These are phyloP conservation scores for Rhododendron mucronatum DNA, from an alignment of 148 eudicot species.

Conservation along the genomic window DNA sequence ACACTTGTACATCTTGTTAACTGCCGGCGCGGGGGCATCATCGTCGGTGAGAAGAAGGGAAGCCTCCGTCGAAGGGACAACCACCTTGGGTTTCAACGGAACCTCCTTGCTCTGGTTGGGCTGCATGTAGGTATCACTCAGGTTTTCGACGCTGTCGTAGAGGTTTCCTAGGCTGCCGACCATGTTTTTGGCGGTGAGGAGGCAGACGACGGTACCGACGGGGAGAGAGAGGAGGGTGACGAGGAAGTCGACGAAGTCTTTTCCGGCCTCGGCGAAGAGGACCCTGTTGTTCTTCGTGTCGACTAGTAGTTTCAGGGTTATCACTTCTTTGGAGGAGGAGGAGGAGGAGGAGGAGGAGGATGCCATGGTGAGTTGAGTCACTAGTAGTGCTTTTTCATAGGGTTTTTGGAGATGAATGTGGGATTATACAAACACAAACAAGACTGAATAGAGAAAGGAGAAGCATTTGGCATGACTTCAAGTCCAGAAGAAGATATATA, in stretches of 20 bases:
- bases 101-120: not conserved
- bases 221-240: not conserved
- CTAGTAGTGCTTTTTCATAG: too few species aligned
- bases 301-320: not conserved
- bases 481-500: too few species aligned
- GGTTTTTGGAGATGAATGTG: too few species aligned
- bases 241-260: not conserved
- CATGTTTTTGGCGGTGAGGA: not conserved
- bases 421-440: too few species aligned
- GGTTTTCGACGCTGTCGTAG: not conserved
- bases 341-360: not conserved
- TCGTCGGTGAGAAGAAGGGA: not conserved
- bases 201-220: not conserved
- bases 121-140: not conserved
- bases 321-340: not conserved
- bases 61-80: not conserved
- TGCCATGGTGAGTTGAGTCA: not conserved
- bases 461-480: too few species aligned
- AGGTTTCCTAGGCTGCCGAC: not conserved
- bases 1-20: not conserved
- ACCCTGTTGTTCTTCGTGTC: not conserved
- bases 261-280: not conserved
- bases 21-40: not conserved
- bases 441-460: too few species aligned
- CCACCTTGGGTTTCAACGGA: not conserved